Evolutionary conservation across 1,139 yeast species (phyloP).

Genomic region (Yamadazyma spencermartinsiae): DNA sequence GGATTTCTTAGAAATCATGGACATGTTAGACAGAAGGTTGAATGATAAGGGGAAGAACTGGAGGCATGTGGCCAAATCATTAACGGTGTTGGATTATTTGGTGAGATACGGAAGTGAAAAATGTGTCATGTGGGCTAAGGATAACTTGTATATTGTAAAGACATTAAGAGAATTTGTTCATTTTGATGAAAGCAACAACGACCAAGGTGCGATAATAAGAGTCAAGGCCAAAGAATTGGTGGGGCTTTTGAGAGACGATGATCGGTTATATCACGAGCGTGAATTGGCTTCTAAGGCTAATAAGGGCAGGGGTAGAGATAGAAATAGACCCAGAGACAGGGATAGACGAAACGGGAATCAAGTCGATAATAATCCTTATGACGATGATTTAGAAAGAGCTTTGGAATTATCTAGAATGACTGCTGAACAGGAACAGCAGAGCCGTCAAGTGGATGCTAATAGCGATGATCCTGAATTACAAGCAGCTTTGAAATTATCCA

Average conservation of each 20-base stretch:
- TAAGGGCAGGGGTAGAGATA: conserved; percentile 11
- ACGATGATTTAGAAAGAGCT: conserved; percentile 82
- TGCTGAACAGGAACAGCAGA: conserved; percentile 71
- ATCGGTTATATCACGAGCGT: conserved; percentile 76
- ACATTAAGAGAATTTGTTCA: conserved; percentile 90
- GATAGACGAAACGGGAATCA: conserved; percentile 13
- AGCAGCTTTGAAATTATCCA: conserved; percentile 78
- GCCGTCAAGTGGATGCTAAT: conserved; percentile 32
- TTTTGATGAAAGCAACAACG: conserved; percentile 75
- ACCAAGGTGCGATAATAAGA: conserved; percentile 88
- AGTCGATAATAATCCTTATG: conserved; percentile 46
- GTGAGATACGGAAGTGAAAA: conserved; percentile 88
- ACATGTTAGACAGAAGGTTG: conserved; percentile 88
- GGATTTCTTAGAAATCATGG: conserved; percentile 90
- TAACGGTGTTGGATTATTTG: conserved; percentile 84
- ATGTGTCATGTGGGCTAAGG: conserved; percentile 92
- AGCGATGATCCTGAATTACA: conserved; percentile 68
- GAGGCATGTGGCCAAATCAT: conserved; percentile 93
- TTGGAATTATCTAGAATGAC: conserved; percentile 79
- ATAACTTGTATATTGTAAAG: conserved; percentile 84
- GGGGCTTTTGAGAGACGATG: conserved; percentile 76
- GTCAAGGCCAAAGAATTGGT: conserved; percentile 93
- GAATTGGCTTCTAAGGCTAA: conserved; percentile 36
- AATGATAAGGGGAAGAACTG: conserved; percentile 98
- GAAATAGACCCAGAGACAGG: conserved; percentile 23